Conservation (phyloP, 2,329 filamentous ascomycete genomes). For the Paramyrothecium roridum region DNA sequence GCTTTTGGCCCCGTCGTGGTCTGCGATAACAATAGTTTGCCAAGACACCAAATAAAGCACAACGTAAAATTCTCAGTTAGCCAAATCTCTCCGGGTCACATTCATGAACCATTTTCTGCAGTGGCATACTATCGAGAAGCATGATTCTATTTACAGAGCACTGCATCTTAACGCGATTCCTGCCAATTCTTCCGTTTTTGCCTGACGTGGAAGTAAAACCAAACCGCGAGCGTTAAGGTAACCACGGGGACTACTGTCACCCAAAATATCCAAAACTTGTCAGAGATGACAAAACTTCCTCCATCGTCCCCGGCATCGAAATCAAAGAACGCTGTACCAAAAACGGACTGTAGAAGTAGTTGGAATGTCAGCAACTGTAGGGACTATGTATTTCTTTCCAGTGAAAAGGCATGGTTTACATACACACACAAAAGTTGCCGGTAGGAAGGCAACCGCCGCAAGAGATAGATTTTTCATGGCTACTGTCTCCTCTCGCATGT, state of each 20-base stretch:
- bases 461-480: constrained; percentile 6
- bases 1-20: too few relatives aligned
- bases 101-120: too few relatives aligned
- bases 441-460: constrained; percentile 6
- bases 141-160: background rate
- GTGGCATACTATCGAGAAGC: too few relatives aligned
- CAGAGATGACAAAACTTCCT: background rate
- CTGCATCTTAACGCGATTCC: background rate
- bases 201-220: too few relatives aligned
- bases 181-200: too few relatives aligned
- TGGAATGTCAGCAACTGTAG: too few relatives aligned
- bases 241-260: background rate
- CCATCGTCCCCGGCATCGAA: background rate
- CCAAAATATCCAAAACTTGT: constrained; percentile 7
- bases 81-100: too few relatives aligned
- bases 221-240: too few relatives aligned
- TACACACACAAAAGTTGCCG: constrained; percentile 3
- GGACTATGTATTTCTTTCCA: too few relatives aligned
- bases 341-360: constrained; percentile 1
- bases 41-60: background rate
- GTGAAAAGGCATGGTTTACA: background rate
- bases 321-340: constrained; percentile 4
- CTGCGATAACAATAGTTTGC: too few relatives aligned
- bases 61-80: background rate
- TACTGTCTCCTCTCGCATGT: constrained; percentile 3